These are phyloP conservation scores for Penicillium sp. DNA, from an alignment of 2,329 filamentous ascomycete species.

Conservation along the genomic window DNA sequence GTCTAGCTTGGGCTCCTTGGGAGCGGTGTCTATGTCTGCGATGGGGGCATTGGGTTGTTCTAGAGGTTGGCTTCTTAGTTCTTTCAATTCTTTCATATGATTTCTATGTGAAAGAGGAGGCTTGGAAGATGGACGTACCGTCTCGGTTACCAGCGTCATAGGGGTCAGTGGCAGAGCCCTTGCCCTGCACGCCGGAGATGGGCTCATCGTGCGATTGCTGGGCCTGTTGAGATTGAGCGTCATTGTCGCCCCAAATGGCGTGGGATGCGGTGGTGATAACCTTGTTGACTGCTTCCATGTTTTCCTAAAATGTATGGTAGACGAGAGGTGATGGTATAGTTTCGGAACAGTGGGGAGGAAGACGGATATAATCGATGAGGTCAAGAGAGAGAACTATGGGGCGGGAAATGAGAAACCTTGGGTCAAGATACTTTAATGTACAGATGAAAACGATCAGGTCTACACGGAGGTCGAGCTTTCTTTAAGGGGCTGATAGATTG, in stretches of 20 bases:
- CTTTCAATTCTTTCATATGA: not conserved
- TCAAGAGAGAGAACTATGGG: not conserved
- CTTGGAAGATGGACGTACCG: constrained; percentile 42
- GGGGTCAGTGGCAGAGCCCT: constrained; percentile 67
- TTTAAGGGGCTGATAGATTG: not conserved
- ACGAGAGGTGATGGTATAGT: not conserved
- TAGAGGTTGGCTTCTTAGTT: constrained; percentile 6
- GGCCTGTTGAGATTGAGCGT: constrained; percentile 23
- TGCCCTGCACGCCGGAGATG: constrained; percentile 66
- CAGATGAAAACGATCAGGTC: not conserved
- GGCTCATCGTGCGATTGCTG: constrained; percentile 59
- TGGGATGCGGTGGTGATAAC: constrained; percentile 51
- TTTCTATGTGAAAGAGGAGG: no score
- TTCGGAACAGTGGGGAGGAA: not conserved
- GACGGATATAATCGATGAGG: not conserved
- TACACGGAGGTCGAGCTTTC: not conserved
- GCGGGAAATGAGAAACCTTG: not conserved
- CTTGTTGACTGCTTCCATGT: constrained; percentile 64
- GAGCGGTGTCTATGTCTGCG: constrained; percentile 23
- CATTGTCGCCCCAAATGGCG: constrained; percentile 49
- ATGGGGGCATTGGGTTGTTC: constrained; percentile 29
- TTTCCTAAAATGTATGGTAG: not conserved
- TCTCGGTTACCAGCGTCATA: constrained; percentile 77
- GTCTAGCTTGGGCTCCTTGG: constrained; percentile 10
- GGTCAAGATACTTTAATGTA: not conserved